These are phyloP conservation scores for Heterobasidion occidentale DNA, from an alignment of 1,284 basidiomycete species.

Conservation along the genomic window DNA sequence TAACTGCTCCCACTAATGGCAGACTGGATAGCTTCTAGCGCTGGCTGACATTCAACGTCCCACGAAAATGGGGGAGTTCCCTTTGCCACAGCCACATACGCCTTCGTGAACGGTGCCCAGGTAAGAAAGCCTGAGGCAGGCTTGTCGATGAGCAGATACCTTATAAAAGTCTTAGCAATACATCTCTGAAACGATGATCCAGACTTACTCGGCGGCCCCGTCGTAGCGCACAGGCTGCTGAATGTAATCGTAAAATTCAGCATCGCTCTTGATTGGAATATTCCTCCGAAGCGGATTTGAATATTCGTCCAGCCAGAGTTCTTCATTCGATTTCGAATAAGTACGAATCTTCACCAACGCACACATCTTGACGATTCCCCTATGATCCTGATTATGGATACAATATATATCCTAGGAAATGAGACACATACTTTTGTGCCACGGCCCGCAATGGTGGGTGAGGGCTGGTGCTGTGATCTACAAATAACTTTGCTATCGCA, in stretches of 20 bases:
- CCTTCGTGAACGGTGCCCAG: constrained; percentile 72
- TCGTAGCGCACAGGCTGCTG: constrained; percentile 27
- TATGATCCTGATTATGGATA: constrained; percentile 22
- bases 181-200: constrained; percentile 13
- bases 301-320: constrained; percentile 79
- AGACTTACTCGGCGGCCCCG: constrained; percentile 22
- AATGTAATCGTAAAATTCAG: constrained; percentile 38
- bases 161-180: constrained; percentile 12
- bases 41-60: constrained; percentile 55
- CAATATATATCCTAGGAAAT: constrained; percentile 2
- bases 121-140: constrained; percentile 79
- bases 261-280: constrained; percentile 42
- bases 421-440: constrained; percentile 41
- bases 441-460: constrained; percentile 75
- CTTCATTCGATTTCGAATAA: constrained; percentile 58
- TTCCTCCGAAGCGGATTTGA: constrained; percentile 62
- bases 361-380: constrained; percentile 69
- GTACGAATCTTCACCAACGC: constrained; percentile 83
- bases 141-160: constrained; percentile 68
- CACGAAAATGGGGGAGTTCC: constrained; percentile 50
- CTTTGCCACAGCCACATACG: constrained; percentile 45
- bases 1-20: constrained; percentile 48
- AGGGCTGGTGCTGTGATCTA: constrained; percentile 65
- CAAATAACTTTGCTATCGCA: constrained; percentile 62
- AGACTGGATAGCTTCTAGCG: constrained; percentile 51